These are phyloP conservation scores for Starmerella apis DNA, from an alignment of 805 yeast genomes.

Conservation along the genomic window DNA sequence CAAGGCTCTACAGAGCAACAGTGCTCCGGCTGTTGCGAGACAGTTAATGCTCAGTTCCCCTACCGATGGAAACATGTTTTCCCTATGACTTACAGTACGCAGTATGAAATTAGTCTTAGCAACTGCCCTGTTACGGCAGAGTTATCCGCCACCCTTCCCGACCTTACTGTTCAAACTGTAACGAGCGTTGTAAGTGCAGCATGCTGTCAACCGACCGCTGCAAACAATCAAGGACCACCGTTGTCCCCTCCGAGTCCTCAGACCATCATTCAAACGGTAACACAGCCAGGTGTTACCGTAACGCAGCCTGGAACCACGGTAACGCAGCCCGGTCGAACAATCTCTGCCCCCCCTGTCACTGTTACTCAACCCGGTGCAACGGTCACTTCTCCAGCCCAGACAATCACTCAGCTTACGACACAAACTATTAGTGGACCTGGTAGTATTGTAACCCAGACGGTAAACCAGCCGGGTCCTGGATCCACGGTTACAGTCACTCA, in stretches of 20 bases:
- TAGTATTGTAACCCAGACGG: slow-evolving; percentile 7
- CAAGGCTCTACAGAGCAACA: slow-evolving; percentile 6
- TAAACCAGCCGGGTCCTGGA: neutral
- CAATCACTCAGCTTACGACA: slow-evolving; percentile 8
- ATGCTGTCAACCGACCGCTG: slow-evolving; percentile 15
- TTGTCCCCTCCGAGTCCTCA: neutral
- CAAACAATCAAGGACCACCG: neutral
- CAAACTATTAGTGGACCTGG: slow-evolving; percentile 6
- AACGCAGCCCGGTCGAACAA: slow-evolving; percentile 23
- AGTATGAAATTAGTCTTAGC: slow-evolving; percentile 15
- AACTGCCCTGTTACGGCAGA: slow-evolving; percentile 22
- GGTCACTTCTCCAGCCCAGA: slow-evolving; percentile 20
- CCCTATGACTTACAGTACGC: slow-evolving; percentile 16
- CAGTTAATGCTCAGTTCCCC: slow-evolving; percentile 24
- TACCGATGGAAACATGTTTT: slow-evolving; percentile 16
- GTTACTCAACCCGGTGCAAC: slow-evolving; percentile 24
- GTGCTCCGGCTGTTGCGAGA: slow-evolving; percentile 30
- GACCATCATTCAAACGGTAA: slow-evolving; percentile 5
- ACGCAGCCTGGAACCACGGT: slow-evolving; percentile 22
- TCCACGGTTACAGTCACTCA: slow-evolving; percentile 7
- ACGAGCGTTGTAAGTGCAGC: slow-evolving; percentile 24
- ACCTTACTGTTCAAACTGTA: slow-evolving; percentile 43
- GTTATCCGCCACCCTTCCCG: slow-evolving; percentile 34
- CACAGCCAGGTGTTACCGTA: slow-evolving; percentile 7
- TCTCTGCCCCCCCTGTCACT: slow-evolving; percentile 19